Evolutionary conservation across 2,329 filamentous ascomycete genomes (phyloP).

Genomic region (Paraphoma sp.): DNA sequence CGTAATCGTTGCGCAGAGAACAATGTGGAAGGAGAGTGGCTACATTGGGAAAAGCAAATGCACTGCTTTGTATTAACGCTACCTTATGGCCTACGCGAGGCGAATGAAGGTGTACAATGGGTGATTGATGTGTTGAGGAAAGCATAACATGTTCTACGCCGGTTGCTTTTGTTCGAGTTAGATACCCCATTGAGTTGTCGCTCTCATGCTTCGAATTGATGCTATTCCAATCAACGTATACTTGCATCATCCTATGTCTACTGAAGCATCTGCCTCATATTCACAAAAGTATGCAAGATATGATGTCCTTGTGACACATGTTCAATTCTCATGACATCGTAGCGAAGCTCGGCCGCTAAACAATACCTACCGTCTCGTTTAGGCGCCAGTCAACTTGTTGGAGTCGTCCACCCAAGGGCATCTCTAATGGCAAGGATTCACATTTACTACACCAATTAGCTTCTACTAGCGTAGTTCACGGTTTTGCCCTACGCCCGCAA

Average conservation of each 20-base stretch:
- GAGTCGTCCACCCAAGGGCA: too few species aligned
- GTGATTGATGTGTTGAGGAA: constrained; percentile 48
- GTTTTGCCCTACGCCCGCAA: not conserved
- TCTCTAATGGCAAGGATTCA: not conserved
- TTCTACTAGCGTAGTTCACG: too few species aligned
- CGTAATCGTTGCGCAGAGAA: constrained; percentile 53
- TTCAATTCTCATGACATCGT: too few species aligned
- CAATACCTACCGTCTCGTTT: too few species aligned
- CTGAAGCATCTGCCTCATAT: too few species aligned
- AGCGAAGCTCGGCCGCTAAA: too few species aligned
- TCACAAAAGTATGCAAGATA: too few species aligned
- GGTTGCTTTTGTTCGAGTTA: not conserved
- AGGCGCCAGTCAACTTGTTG: too few species aligned
- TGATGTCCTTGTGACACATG: too few species aligned
- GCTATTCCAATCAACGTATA: too few species aligned
- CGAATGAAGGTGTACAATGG: constrained; percentile 55
- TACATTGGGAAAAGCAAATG: constrained; percentile 67
- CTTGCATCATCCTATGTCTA: too few species aligned
- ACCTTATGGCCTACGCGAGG: constrained; percentile 57
- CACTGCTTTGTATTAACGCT: constrained; percentile 64
- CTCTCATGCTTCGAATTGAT: not conserved
- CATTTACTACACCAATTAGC: too few species aligned
- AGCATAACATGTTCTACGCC: constrained; percentile 14
- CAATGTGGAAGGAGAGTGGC: constrained; percentile 59
- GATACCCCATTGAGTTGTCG: constrained; percentile 1